These are phyloP conservation scores for Acacia crassicarpa DNA, from an alignment of 306 rosid species.

Conservation along the genomic window DNA sequence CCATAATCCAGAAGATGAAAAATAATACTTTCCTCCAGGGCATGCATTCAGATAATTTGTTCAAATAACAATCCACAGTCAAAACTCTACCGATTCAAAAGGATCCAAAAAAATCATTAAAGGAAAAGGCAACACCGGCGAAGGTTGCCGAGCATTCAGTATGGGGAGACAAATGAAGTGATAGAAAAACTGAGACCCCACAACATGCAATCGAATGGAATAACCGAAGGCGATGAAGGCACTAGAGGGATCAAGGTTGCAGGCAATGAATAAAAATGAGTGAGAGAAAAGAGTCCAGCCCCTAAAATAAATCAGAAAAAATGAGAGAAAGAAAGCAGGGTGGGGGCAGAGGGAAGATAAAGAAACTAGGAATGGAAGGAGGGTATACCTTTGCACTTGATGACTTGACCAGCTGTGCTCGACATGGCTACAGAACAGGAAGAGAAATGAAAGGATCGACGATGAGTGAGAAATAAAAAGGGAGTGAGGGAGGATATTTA, in stretches of 20 bases:
- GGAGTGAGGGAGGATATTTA: neutral
- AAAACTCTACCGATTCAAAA: neutral
- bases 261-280: neutral
- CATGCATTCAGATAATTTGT: neutral
- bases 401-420: constrained; percentile 57
- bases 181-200: neutral
- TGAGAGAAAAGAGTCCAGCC: neutral
- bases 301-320: neutral
- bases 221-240: neutral
- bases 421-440: constrained; percentile 37
- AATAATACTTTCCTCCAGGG: neutral
- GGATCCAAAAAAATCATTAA: neutral
- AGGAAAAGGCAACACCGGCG: neutral
- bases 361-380: neutral
- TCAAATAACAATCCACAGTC: neutral
- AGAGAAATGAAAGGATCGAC: neutral
- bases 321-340: neutral
- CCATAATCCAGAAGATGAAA: neutral
- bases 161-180: neutral
- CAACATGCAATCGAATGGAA: neutral
- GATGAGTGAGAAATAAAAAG: neutral
- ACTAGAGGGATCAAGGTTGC: neutral
- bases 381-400: constrained; percentile 68
- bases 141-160: neutral
- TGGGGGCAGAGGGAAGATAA: no score